Base-by-base conservation (phyloP, 2,329 filamentous ascomycete species). In the Neodidymelliopsis sp. region DNA sequence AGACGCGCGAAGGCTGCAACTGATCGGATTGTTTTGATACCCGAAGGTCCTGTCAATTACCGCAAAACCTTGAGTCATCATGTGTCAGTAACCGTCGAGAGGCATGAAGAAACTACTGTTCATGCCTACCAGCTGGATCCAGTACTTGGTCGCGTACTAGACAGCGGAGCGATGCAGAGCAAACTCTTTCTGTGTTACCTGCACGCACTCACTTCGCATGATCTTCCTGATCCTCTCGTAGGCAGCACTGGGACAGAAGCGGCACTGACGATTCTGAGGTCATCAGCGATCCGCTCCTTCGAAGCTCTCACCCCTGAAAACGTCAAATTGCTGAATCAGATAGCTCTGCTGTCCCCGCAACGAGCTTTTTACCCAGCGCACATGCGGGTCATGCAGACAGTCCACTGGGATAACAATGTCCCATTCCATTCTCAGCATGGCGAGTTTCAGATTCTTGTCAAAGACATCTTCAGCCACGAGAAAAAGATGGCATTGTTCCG, bases 141-240 rank as follows among this genome's bases (percentile, higher is more conserved):
- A 0, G 65, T 66, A 1, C 74, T 88, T 0, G 77, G 82, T 0
- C 70, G 78, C 2, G 59, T 88, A 0, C 51, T 74, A 0, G 80
- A 81, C 13, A 81, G 78, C 52, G 79, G 78, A 0, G 79, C 70
- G 10, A 35, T 84, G 0, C 73, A 77, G 9, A 82, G 80, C 62
- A 82, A 79, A 40, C 67, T 88, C 0, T 74, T 77, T 13, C 67
- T 83, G 0, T 71, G 49, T 7, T 79, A 80, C 20, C 63, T 86
- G 0, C 82, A 86, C 52, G 81, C 78, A 0, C 46, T 84, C 0
- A 86, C 83, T 0, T 81, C 82, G 0, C 75, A 76, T 37, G 81
- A 74, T 19, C 64, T 83, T 0, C 77, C 78, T 0, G 83, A 86
- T 54, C 67, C 66, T 0, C 68, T 85, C 0, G 81, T 77, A 0